These are phyloP conservation scores for Termitomyces sp. DNA, from an alignment of 768 basidiomycete genomes.

Conservation along the genomic window DNA sequence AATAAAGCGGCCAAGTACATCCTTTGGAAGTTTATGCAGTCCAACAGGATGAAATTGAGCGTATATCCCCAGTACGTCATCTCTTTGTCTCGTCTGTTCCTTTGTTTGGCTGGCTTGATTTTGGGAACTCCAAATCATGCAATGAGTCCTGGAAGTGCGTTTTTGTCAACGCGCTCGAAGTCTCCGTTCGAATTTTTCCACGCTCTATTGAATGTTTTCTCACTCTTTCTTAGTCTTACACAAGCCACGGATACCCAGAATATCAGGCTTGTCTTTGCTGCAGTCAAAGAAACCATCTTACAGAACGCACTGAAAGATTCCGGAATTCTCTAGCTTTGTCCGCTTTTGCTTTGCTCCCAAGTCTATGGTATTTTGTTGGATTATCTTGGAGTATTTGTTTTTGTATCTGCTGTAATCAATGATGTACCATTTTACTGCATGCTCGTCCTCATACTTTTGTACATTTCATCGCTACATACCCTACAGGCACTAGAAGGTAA, in stretches of 20 bases:
- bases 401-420: neutral
- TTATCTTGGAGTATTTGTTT: neutral
- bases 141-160: too few species aligned
- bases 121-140: neutral
- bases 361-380: neutral
- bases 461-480: conserved; percentile 1
- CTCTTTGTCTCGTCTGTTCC: neutral
- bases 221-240: conserved; percentile 7
- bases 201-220: neutral
- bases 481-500: neutral
- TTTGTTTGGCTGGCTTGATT: neutral
- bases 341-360: too few species aligned
- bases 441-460: neutral
- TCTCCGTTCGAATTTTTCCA: too few species aligned
- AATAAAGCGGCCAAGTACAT: conserved; percentile 96
- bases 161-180: neutral
- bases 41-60: conserved; percentile 75
- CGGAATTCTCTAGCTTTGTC: conserved; percentile 8
- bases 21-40: conserved; percentile 92
- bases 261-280: conserved; percentile 12
- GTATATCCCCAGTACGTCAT: conserved; percentile 84
- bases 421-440: neutral
- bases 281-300: conserved; percentile 14
- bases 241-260: conserved; percentile 15
- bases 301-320: conserved; percentile 12